A percentile compares a stretch with the other conserved stretches of the same genome.
phyloP scores from a whole-genome alignment of 345 rosid genomes.

The Brassica incana region DNA sequence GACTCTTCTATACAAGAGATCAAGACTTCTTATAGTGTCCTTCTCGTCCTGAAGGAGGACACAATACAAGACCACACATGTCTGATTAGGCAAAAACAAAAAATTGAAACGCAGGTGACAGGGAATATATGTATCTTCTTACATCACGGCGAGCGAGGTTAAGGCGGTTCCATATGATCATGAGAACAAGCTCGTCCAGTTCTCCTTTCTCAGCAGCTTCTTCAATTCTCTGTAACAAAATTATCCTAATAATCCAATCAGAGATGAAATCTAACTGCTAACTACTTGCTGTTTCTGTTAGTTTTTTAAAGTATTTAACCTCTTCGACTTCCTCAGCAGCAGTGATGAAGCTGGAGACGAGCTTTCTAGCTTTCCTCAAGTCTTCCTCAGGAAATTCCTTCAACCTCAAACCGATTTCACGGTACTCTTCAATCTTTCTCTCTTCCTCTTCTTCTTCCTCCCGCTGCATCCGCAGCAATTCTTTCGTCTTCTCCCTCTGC shows the following conservation, averaged over 20 bases:
- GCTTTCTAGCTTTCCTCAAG: slow-evolving; percentile 63
- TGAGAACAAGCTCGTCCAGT: slow-evolving; percentile 44
- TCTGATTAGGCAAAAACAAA: background rate
- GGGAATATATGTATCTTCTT: background rate
- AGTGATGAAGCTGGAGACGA: slow-evolving; percentile 76
- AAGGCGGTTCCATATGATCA: slow-evolving; percentile 46
- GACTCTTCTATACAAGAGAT: slow-evolving; percentile 91
- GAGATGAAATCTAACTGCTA: background rate
- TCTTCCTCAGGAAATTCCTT: slow-evolving; percentile 81
- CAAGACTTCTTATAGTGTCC: slow-evolving; percentile 89
- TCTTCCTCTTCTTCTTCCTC: slow-evolving; percentile 89
- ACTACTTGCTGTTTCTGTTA: background rate
- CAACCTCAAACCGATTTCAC: slow-evolving; percentile 72
- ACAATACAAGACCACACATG: slow-evolving; percentile 5
- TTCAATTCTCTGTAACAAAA: slow-evolving; percentile 36
- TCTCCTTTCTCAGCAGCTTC: slow-evolving; percentile 47
- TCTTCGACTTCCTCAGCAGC: slow-evolving; percentile 93
- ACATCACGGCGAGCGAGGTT: slow-evolving; percentile 48
- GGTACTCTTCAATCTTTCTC: slow-evolving; percentile 77
- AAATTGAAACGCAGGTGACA: background rate
- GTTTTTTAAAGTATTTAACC: slow-evolving; percentile 38
- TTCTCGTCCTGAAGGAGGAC: slow-evolving; percentile 66
- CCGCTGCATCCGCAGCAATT: slow-evolving; percentile 53
- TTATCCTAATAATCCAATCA: background rate
- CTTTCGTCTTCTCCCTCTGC: slow-evolving; percentile 69